Evolutionary conservation across 1,284 basidiomycete genomes (phyloP).

Genomic region (Rhodotorula sp.): DNA sequence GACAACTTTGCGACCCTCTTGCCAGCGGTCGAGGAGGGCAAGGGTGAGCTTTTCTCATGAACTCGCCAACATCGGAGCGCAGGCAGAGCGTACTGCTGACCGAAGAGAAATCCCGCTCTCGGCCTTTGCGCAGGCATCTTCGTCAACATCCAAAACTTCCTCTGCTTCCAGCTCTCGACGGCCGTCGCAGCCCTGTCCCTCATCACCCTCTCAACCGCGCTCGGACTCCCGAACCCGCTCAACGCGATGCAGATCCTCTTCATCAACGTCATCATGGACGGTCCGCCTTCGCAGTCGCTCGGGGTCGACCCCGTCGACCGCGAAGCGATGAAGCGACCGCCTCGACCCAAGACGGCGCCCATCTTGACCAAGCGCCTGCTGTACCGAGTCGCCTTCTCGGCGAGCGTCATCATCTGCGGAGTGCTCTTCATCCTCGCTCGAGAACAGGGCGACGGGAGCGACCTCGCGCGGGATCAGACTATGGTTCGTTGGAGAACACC

Average conservation of each 20-base stretch:
- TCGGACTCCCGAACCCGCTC: conserved; percentile 84
- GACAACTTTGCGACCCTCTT: conserved; percentile 96
- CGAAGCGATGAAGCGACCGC: conserved; percentile 83
- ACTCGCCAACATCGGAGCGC: no score
- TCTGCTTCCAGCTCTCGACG: conserved; percentile 94
- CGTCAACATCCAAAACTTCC: conserved; percentile 97
- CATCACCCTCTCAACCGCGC: conserved; percentile 88
- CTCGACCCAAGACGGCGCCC: conserved; percentile 81
- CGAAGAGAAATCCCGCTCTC: no score
- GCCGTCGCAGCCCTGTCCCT: conserved; percentile 91
- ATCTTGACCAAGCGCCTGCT: conserved; percentile 76
- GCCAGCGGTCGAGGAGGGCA: conserved; percentile 89
- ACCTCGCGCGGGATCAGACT: conserved; percentile 84
- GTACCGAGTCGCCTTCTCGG: conserved; percentile 81
- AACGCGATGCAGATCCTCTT: conserved; percentile 98
- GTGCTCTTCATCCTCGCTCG: conserved; percentile 84
- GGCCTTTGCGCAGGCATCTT: conserved; percentile 72
- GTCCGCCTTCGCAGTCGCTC: conserved; percentile 53
- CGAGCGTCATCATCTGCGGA: conserved; percentile 82
- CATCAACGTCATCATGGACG: conserved; percentile 92
- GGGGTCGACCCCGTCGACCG: conserved; percentile 95
- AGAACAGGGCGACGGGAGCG: conserved; percentile 74
- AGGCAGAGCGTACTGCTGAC: no score
- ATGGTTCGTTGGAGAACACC: conserved; percentile 78
- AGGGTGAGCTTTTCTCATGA: conserved; percentile 52